phyloP scores from a whole-genome alignment of 2,329 filamentous ascomycete species.

The Cladobotryum protrusum region DNA sequence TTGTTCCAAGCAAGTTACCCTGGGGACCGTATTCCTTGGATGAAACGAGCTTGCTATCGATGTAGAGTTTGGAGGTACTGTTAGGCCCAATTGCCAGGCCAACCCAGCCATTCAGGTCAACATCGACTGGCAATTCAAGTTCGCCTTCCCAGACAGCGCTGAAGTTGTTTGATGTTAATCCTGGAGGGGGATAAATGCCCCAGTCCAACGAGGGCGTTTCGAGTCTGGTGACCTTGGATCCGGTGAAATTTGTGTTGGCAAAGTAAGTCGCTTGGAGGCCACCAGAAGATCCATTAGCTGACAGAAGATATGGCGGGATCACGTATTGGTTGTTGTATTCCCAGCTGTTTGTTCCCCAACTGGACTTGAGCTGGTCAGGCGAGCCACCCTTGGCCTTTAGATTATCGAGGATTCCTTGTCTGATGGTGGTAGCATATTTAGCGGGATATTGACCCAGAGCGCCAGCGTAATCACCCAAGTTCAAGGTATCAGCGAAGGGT shows the following conservation, averaged over 20 bases:
- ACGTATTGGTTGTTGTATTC: slow-evolving; percentile 12
- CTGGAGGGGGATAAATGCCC: slow-evolving; percentile 6
- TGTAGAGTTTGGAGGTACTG: slow-evolving; percentile 7
- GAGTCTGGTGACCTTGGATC: not conserved
- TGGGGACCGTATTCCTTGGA: slow-evolving; percentile 1
- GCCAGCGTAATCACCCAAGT: slow-evolving; percentile 9
- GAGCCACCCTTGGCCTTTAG: not conserved
- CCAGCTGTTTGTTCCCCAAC: slow-evolving; percentile 11
- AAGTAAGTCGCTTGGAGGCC: slow-evolving; percentile 7
- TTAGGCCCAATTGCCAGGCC: slow-evolving; percentile 10
- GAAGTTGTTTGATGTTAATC: slow-evolving; percentile 9
- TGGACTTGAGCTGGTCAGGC: not conserved
- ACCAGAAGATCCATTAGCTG: not conserved
- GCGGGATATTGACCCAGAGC: slow-evolving; percentile 7
- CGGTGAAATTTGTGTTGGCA: slow-evolving; percentile 4
- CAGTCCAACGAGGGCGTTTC: slow-evolving; percentile 8
- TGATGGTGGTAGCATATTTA: slow-evolving; percentile 2
- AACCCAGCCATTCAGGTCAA: slow-evolving; percentile 7
- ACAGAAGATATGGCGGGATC: slow-evolving; percentile 5
- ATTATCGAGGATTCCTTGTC: slow-evolving; percentile 5
- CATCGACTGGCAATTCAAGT: slow-evolving; percentile 1
- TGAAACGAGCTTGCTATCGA: slow-evolving; percentile 4
- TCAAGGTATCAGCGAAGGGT: slow-evolving; percentile 5
- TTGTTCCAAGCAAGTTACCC: slow-evolving; percentile 3
- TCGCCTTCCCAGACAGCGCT: slow-evolving; percentile 9